These are phyloP conservation scores for Priceomyces medius DNA, from an alignment of 805 yeast genomes.

Conservation along the genomic window DNA sequence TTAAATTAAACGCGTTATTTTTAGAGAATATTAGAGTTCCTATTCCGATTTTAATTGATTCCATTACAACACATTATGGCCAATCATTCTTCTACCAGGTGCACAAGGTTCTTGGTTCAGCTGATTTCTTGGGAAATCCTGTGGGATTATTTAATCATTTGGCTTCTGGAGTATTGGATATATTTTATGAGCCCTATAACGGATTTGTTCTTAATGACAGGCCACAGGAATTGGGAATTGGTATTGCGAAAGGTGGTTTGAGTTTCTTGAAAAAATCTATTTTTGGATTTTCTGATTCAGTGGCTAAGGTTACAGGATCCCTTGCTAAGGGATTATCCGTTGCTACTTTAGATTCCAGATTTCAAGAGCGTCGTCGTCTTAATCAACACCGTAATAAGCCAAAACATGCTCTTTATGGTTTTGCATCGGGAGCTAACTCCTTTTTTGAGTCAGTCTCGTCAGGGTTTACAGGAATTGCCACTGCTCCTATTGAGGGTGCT, in stretches of 20 bases:
- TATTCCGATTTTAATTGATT: slow-evolving; percentile 63
- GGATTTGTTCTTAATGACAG: slow-evolving; percentile 93
- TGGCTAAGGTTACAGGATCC: slow-evolving; percentile 90
- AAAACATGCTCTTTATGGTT: slow-evolving; percentile 79
- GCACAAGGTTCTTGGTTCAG: slow-evolving; percentile 91
- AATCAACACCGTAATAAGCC: slow-evolving; percentile 77
- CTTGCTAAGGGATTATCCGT: slow-evolving; percentile 91
- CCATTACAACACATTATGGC: slow-evolving; percentile 80
- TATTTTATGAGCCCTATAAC: slow-evolving; percentile 95
- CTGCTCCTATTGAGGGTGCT: slow-evolving; percentile 90
- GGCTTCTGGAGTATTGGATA: slow-evolving; percentile 93
- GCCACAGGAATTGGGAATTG: slow-evolving; percentile 94
- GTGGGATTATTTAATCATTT: slow-evolving; percentile 93
- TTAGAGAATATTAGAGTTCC: slow-evolving; percentile 91
- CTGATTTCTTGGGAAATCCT: slow-evolving; percentile 95
- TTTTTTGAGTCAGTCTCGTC: slow-evolving; percentile 82
- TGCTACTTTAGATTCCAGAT: slow-evolving; percentile 81
- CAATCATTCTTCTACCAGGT: slow-evolving; percentile 90
- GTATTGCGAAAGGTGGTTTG: slow-evolving; percentile 92
- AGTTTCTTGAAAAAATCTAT: slow-evolving; percentile 93
- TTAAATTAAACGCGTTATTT: slow-evolving; percentile 79
- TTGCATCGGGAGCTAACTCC: slow-evolving; percentile 84
- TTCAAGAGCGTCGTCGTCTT: slow-evolving; percentile 77
- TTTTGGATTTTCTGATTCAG: slow-evolving; percentile 90
- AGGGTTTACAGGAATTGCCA: slow-evolving; percentile 87